Evolutionary conservation across 768 basidiomycete genomes (phyloP).

Genomic region (Gymnopilus dilepis): DNA sequence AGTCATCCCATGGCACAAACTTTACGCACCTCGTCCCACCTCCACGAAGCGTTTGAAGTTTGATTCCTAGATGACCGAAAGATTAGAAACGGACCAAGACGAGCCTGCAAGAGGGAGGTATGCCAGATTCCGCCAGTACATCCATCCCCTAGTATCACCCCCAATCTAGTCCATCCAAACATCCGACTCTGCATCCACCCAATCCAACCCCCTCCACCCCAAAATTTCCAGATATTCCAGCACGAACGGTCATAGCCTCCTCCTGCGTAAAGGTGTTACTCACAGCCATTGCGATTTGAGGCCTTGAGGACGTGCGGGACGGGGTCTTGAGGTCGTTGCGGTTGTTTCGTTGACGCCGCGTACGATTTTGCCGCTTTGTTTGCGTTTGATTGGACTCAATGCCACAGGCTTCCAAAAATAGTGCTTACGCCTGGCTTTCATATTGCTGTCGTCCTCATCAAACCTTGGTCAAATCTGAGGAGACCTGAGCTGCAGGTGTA

Average conservation of each 20-base stretch:
- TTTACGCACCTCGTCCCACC: constrained; percentile 87
- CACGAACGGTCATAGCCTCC: constrained; percentile 22
- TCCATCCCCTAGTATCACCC: background rate
- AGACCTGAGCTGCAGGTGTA: too few species aligned
- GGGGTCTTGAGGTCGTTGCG: constrained; percentile 29
- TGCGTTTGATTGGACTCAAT: background rate
- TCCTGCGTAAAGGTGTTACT: constrained; percentile 23
- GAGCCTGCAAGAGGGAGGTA: background rate
- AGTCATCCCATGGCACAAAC: background rate
- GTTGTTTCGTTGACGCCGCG: constrained; percentile 18
- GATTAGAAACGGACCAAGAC: background rate
- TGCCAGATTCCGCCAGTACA: constrained; percentile 6
- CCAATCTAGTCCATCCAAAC: constrained; percentile 22
- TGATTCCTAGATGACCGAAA: constrained; percentile 62
- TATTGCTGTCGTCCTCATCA: too few species aligned
- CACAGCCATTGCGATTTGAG: constrained; percentile 38
- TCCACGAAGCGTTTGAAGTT: constrained; percentile 98
- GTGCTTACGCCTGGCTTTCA: too few species aligned
- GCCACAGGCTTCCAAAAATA: too few species aligned
- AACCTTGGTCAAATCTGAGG: too few species aligned
- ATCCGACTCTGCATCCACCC: constrained; percentile 30
- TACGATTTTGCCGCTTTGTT: constrained; percentile 1
- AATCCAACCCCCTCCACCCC: constrained; percentile 9
- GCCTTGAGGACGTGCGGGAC: constrained; percentile 34
- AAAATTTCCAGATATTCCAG: constrained; percentile 7